phyloP scores from a whole-genome alignment of 1,284 basidiomycete genomes.

The Trametes sp. region DNA sequence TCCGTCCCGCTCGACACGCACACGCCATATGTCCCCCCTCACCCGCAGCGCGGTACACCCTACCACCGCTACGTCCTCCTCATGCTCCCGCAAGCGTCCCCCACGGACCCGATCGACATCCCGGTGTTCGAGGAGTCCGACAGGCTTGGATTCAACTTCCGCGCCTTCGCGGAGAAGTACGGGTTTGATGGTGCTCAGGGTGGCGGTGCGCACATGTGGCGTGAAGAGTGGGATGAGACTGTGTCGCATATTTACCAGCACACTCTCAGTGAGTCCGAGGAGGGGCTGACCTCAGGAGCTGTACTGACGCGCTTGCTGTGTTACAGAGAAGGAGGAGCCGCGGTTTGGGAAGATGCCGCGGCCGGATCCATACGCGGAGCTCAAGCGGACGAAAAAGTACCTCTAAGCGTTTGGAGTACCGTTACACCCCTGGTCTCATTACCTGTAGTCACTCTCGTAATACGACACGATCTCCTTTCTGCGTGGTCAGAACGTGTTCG shows the following conservation, averaged over 20 bases:
- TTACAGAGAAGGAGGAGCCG: constrained; percentile 67
- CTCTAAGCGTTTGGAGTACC: constrained; percentile 31
- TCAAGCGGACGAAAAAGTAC: constrained; percentile 64
- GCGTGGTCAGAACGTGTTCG: too few relatives aligned
- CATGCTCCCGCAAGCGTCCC: constrained; percentile 72
- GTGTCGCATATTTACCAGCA: constrained; percentile 75
- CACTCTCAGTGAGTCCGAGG: constrained; percentile 65
- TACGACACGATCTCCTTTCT: constrained; percentile 21
- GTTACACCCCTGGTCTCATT: constrained; percentile 12
- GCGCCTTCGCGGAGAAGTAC: constrained; percentile 65
- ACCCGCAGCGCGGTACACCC: constrained; percentile 84
- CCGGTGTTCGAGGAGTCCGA: constrained; percentile 47
- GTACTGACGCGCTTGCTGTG: constrained; percentile 6
- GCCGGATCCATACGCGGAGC: constrained; percentile 58
- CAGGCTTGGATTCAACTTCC: constrained; percentile 69
- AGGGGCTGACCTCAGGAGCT: background rate
- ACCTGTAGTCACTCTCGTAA: constrained; percentile 25
- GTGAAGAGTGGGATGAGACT: constrained; percentile 76
- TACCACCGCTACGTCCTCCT: constrained; percentile 88
- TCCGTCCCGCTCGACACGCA: constrained; percentile 55
- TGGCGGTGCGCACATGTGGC: constrained; percentile 86
- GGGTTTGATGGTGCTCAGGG: constrained; percentile 60
- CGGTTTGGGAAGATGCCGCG: constrained; percentile 64
- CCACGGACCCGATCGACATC: constrained; percentile 47
- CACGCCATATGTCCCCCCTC: constrained; percentile 84